Percentiles rank a stretch among this genome's conserved stretches.
Conservation (phyloP, 2,329 filamentous ascomycete genomes). For the Alternaria solani region DNA sequence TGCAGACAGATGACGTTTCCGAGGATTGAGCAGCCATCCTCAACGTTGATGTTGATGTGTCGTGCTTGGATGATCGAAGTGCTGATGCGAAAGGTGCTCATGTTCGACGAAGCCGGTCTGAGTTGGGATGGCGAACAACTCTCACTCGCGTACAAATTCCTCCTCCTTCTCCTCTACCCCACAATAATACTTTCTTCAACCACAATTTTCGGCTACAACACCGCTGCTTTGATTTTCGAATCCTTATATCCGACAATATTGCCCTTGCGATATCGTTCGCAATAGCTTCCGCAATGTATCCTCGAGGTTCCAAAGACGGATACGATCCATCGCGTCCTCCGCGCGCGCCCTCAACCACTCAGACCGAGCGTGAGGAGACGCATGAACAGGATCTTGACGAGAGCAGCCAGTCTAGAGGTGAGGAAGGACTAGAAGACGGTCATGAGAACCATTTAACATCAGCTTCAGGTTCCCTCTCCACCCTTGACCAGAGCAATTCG, state of each 20-base stretch:
- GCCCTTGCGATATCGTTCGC: neutral
- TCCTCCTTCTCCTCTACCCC: neutral
- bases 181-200: no score
- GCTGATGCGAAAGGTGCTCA: neutral
- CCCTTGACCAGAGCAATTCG: neutral
- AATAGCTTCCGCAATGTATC: neutral
- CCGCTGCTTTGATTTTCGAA: neutral
- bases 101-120: neutral
- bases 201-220: neutral
- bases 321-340: neutral
- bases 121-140: neutral
- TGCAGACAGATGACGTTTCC: neutral
- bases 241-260: neutral
- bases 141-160: neutral
- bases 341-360: neutral
- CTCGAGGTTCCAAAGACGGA: neutral
- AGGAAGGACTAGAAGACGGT: neutral
- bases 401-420: neutral
- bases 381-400: neutral
- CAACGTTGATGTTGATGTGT: neutral
- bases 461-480: neutral
- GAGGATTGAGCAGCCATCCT: neutral
- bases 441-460: neutral
- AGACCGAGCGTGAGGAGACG: neutral
- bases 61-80: neutral